Percentiles rank a stretch among this genome's conserved stretches.
These are phyloP conservation scores for Penicillium lagena DNA, from an alignment of 495 filamentous ascomycete species.

Conservation along the genomic window DNA sequence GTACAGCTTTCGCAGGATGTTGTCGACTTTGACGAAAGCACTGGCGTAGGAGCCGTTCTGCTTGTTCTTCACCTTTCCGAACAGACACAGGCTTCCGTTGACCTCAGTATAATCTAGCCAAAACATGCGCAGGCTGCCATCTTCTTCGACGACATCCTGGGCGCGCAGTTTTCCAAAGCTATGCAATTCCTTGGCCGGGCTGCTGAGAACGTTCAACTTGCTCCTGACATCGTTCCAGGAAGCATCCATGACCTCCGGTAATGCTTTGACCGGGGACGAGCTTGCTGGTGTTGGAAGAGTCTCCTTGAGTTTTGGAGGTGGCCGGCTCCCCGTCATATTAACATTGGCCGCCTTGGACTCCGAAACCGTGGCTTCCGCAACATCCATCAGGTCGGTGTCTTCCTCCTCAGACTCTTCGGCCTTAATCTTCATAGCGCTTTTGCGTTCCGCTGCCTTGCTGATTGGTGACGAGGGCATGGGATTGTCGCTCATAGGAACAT, in stretches of 20 bases:
- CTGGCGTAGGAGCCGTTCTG: constrained; percentile 71
- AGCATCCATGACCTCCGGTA: constrained; percentile 60
- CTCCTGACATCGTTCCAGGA: constrained; percentile 86
- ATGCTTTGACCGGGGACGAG: constrained; percentile 67
- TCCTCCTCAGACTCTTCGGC: constrained; percentile 61
- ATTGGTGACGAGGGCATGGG: constrained; percentile 81
- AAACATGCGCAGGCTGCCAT: constrained; percentile 89
- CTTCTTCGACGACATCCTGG: constrained; percentile 77
- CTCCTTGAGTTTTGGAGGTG: constrained; percentile 64
- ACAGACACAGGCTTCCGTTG: constrained; percentile 86
- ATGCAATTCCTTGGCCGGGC: constrained; percentile 54
- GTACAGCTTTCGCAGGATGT: constrained; percentile 85
- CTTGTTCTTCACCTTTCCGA: constrained; percentile 94
- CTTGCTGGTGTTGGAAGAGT: constrained; percentile 60
- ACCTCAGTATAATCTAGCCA: constrained; percentile 96
- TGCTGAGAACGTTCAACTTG: constrained; percentile 78
- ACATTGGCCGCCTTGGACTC: constrained; percentile 62
- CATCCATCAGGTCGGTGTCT: constrained; percentile 80
- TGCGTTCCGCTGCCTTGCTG: constrained; percentile 71
- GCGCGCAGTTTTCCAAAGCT: constrained; percentile 72
- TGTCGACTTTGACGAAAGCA: constrained; percentile 95
- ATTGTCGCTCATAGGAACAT: constrained; percentile 73
- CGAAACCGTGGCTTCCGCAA: constrained; percentile 63
- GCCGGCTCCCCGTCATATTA: constrained; percentile 81
- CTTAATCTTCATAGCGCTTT: constrained; percentile 52